These are phyloP conservation scores for Beta lomatogona DNA, from an alignment of 179 eudicot species.

Conservation along the genomic window DNA sequence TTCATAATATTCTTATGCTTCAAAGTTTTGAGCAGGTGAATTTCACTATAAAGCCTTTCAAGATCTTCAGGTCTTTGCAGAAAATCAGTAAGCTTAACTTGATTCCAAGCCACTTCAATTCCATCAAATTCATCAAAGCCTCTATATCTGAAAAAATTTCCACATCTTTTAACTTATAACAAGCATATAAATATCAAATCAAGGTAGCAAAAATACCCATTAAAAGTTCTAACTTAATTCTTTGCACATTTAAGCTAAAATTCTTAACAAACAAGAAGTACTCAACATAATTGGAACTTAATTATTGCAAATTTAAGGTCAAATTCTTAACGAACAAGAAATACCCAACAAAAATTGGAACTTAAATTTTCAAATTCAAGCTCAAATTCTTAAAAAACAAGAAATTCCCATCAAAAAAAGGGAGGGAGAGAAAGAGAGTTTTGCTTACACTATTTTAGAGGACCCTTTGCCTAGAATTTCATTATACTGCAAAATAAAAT, in stretches of 20 bases:
- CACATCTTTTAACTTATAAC: too few relatives aligned
- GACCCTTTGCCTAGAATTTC: conserved; percentile 87
- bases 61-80: conserved; percentile 39
- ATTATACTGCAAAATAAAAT: conserved; percentile 52
- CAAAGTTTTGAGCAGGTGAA: conserved; percentile 36
- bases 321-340: background rate
- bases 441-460: conserved; percentile 76
- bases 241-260: too few relatives aligned
- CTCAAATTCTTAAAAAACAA: background rate
- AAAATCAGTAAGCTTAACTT: conserved; percentile 38
- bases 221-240: too few relatives aligned
- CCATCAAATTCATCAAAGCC: conserved; percentile 39
- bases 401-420: too few relatives aligned
- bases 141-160: conserved; percentile 21
- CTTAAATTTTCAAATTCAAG: background rate
- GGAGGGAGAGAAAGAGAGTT: too few relatives aligned
- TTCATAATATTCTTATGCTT: conserved; percentile 38
- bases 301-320: background rate
- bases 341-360: background rate
- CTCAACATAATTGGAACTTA: background rate
- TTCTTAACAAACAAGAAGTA: too few relatives aligned
- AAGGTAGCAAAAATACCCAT: too few relatives aligned
- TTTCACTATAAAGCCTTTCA: conserved; percentile 38
- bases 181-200: too few relatives aligned
- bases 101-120: conserved; percentile 41